Evolutionary conservation across 2,329 filamentous ascomycete species (phyloP).

Genomic region (Trichoderma guizhouense): DNA sequence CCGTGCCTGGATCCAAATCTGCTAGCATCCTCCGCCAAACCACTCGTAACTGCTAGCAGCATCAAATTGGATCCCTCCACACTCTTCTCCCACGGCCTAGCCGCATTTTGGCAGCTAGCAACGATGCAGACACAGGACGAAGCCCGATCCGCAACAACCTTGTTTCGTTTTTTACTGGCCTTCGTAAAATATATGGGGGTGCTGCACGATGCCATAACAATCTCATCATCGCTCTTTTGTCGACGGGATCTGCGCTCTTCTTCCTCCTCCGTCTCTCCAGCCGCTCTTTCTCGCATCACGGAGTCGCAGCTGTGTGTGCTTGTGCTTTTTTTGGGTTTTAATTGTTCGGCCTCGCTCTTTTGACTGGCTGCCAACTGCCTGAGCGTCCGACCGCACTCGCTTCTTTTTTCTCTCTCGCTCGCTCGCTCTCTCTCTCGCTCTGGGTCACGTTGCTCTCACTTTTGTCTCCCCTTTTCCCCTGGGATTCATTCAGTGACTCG

Average conservation of each 20-base stretch:
- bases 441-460: slow-evolving; percentile 8
- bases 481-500: background rate
- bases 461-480: background rate
- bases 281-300: slow-evolving; percentile 10
- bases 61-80: background rate
- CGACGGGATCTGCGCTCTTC: background rate
- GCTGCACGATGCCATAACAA: slow-evolving; percentile 3
- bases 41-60: background rate
- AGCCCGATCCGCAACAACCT: slow-evolving; percentile 1
- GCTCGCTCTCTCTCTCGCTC: background rate
- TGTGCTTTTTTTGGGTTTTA: background rate
- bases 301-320: background rate
- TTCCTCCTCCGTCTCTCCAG: background rate
- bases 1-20: background rate
- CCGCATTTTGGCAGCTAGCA: slow-evolving; percentile 10
- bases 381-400: background rate
- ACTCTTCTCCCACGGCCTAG: background rate
- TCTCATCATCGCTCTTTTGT: background rate
- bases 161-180: background rate
- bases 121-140: background rate
- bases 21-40: background rate
- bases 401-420: background rate
- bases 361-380: background rate
- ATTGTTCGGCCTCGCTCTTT: slow-evolving; percentile 1
- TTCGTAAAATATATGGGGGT: background rate